Evolutionary conservation across 2,329 filamentous ascomycete species (phyloP), one percentile per base, ranked within the genome.

Genomic region (Beauveria brongniartii): DNA sequence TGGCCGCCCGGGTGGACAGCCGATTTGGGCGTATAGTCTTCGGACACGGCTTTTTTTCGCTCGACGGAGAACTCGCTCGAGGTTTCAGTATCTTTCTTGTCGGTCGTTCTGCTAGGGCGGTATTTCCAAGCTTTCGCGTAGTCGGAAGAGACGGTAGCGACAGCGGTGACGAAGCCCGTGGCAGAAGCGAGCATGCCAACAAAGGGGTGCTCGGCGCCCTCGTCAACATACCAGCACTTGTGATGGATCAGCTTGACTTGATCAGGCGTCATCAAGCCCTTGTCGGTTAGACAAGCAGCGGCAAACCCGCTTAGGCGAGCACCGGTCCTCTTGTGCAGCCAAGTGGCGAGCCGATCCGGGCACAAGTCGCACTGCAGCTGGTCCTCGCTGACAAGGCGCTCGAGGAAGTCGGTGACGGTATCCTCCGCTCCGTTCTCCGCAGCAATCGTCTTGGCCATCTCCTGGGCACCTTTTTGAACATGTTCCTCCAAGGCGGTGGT

Each of bases 161-260:
- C 79, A 48, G 84, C 84, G 1, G 84, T 82, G 56, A 89, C 79
- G 1, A 87, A 88, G 1, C 85, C 83, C 43, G 90, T 76, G 3
- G 90, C 73, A 0, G 89, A 87, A 40, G 83, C 83, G 10, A 87
- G 82, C 16, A 81, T 84, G 34, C 86, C 86, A 37, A 83, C 81
- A 5, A 89, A 76, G 0, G 87, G 87, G 64, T 88, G 85, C 64
- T 79, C 81, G 0, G 86, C 86, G 2, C 86, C 85, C 54, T 85
- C 80, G 60, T 87, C 84, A 0, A 84, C 83, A 61, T 87, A 82
- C 70, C 88, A 89, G 66, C 87, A 84, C 43, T 64, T 67, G 9
- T 65, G 66, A 4, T 59, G 56, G 3, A 73, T 48, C 70, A 87
- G 69, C 66, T 86, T 86, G 18, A 88, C 67, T 58, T 87, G 78